Conservation (phyloP, 192 early-diverging fungal species). For the Spizellomyces punctatus region DNA sequence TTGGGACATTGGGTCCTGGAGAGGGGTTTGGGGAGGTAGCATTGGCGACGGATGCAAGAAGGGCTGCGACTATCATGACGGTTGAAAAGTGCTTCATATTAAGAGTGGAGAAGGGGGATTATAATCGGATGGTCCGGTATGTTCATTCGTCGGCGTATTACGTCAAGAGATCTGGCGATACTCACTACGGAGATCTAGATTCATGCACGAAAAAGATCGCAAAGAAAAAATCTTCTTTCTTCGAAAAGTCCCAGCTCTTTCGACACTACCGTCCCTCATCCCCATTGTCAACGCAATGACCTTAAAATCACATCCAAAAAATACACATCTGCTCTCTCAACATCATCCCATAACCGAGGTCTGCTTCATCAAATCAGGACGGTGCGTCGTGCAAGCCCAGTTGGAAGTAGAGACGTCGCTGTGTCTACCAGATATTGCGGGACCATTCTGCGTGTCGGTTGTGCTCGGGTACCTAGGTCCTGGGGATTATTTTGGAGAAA, state of each 20-base stretch:
- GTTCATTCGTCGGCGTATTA: not conserved
- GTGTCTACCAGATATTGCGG: not conserved
- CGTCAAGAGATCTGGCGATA: not conserved
- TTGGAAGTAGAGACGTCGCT: slow-evolving; percentile 1
- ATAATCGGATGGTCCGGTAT: slow-evolving; percentile 40
- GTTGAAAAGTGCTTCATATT: slow-evolving; percentile 24
- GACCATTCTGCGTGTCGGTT: not conserved
- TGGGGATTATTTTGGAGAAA: slow-evolving; percentile 41
- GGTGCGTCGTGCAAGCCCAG: slow-evolving; percentile 9
- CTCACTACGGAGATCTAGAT: slow-evolving; percentile 17
- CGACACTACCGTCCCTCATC: not conserved
- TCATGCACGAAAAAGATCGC: slow-evolving; percentile 43
- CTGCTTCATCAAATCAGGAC: slow-evolving; percentile 14
- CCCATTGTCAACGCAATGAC: slow-evolving; percentile 18
- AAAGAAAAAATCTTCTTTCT: slow-evolving; percentile 48
- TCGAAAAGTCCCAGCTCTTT: slow-evolving; percentile 35
- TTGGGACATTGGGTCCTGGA: slow-evolving; percentile 19
- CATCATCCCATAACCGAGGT: slow-evolving; percentile 22
- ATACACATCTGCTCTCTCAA: slow-evolving; percentile 1
- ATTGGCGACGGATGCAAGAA: slow-evolving; percentile 35
- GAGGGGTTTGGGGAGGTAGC: slow-evolving; percentile 49
- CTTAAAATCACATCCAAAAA: slow-evolving; percentile 1
- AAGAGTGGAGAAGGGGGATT: slow-evolving; percentile 45
- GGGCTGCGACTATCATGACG: slow-evolving; percentile 44
- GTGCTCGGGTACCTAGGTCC: slow-evolving; percentile 14